Percentiles rank a stretch among this genome's conserved stretches.
Conservation (phyloP, 768 basidiomycete genomes). For the Boletus reticuloceps region DNA sequence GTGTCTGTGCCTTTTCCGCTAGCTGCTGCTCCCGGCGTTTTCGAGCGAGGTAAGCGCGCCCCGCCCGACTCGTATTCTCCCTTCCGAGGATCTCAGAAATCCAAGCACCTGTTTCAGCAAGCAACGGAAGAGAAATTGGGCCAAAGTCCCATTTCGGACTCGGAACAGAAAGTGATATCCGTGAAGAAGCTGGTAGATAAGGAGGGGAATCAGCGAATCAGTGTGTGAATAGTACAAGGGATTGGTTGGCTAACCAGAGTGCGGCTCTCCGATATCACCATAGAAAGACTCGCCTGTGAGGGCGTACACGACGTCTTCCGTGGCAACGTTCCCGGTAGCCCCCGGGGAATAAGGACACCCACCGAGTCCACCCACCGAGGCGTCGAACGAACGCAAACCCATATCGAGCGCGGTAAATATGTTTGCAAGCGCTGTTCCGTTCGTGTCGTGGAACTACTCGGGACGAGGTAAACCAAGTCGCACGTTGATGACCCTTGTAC, state of each 20-base stretch:
- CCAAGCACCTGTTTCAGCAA: slow-evolving; percentile 82
- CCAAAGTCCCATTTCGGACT: slow-evolving; percentile 31
- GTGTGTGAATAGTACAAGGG: not conserved
- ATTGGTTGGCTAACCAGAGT: slow-evolving; percentile 13
- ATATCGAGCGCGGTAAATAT: slow-evolving; percentile 66
- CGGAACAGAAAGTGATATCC: not conserved
- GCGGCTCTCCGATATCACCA: slow-evolving; percentile 41
- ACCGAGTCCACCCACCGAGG: slow-evolving; percentile 85
- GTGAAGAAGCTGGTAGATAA: not conserved
- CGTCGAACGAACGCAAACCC: slow-evolving; percentile 80
- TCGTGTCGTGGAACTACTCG: slow-evolving; percentile 84
- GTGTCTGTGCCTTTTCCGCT: slow-evolving; percentile 12
- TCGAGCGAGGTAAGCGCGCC: slow-evolving; percentile 63
- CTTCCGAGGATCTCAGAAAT: slow-evolving; percentile 65
- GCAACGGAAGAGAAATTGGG: slow-evolving; percentile 56
- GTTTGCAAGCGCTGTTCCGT: slow-evolving; percentile 78
- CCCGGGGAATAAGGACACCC: slow-evolving; percentile 97
- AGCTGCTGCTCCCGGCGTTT: slow-evolving; percentile 34
- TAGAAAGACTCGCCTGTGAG: slow-evolving; percentile 61
- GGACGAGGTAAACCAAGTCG: not conserved
- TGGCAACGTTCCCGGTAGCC: slow-evolving; percentile 92
- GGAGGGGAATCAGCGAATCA: not conserved
- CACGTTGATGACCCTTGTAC: not conserved
- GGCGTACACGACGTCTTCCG: slow-evolving; percentile 88
- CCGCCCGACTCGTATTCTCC: slow-evolving; percentile 73